These are phyloP conservation scores for Sapria himalayana DNA, from an alignment of 345 rosid genomes.

Conservation along the genomic window DNA sequence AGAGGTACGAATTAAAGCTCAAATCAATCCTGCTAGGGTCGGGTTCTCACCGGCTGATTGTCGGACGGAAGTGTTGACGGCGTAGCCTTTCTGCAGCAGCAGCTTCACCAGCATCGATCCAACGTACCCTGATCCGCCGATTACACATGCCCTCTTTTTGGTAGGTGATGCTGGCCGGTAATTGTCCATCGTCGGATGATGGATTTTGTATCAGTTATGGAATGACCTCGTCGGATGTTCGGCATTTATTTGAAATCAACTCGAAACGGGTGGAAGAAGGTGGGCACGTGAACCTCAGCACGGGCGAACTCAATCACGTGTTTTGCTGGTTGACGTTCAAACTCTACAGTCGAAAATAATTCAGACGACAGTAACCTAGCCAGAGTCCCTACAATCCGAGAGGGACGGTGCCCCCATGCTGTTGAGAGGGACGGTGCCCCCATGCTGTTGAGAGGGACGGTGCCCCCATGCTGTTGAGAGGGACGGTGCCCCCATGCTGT, in stretches of 20 bases:
- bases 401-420: too few relatives aligned
- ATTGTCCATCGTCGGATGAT: slow-evolving; percentile 3
- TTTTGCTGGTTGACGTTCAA: too few relatives aligned
- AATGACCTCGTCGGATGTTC: neutral
- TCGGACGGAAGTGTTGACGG: slow-evolving; percentile 70
- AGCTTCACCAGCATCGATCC: slow-evolving; percentile 56
- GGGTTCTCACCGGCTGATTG: slow-evolving; percentile 18
- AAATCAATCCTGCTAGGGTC: too few relatives aligned
- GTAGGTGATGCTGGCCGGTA: slow-evolving; percentile 9
- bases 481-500: too few relatives aligned
- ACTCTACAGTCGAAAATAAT: too few relatives aligned
- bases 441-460: too few relatives aligned
- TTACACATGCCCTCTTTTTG: slow-evolving; percentile 50
- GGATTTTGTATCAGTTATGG: neutral
- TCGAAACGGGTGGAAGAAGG: neutral
- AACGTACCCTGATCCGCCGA: slow-evolving; percentile 60
- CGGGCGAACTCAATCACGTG: too few relatives aligned
- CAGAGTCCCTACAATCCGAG: too few relatives aligned
- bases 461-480: too few relatives aligned
- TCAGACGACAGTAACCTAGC: too few relatives aligned
- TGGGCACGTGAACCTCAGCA: slow-evolving; percentile 14
- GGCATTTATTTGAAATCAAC: neutral
- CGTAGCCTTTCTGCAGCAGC: slow-evolving; percentile 52
- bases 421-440: too few relatives aligned
- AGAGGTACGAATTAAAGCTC: too few relatives aligned